phyloP scores from a whole-genome alignment of 176 grass and related monocot species.

The Juncus inflexus region DNA sequence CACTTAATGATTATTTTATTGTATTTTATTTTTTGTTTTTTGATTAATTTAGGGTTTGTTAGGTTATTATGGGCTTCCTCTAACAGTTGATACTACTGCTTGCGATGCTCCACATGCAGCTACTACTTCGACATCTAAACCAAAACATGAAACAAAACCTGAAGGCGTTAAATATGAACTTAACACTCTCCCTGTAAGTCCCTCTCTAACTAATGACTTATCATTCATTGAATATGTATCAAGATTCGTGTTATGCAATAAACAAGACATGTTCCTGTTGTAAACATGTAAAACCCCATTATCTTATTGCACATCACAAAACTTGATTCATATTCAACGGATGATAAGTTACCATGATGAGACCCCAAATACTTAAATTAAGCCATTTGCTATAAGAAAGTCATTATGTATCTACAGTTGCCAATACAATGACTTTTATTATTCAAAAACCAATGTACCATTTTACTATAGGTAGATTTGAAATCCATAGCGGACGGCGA shows the following conservation, averaged over 20 bases:
- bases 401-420: no score
- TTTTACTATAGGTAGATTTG: constrained; percentile 52
- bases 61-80: constrained; percentile 70
- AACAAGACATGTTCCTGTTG: no score
- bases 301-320: no score
- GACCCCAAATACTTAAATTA: no score
- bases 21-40: constrained; percentile 7
- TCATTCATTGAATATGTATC: no score
- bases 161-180: constrained; percentile 61
- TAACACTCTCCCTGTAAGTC: constrained; percentile 76
- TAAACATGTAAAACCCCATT: no score
- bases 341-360: no score
- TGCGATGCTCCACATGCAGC: constrained; percentile 15
- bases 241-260: no score
- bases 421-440: no score
- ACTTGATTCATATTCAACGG: no score
- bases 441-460: not conserved
- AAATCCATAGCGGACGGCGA: constrained; percentile 65
- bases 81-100: constrained; percentile 13
- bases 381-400: no score
- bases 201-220: not conserved
- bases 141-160: constrained; percentile 7
- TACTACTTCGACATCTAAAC: constrained; percentile 12
- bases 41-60: constrained; percentile 53
- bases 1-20: not conserved